Percentiles rank a stretch among this genome's conserved stretches.
These are phyloP conservation scores for Hamigera avellanea DNA, from an alignment of 495 filamentous ascomycete species.

Conservation along the genomic window DNA sequence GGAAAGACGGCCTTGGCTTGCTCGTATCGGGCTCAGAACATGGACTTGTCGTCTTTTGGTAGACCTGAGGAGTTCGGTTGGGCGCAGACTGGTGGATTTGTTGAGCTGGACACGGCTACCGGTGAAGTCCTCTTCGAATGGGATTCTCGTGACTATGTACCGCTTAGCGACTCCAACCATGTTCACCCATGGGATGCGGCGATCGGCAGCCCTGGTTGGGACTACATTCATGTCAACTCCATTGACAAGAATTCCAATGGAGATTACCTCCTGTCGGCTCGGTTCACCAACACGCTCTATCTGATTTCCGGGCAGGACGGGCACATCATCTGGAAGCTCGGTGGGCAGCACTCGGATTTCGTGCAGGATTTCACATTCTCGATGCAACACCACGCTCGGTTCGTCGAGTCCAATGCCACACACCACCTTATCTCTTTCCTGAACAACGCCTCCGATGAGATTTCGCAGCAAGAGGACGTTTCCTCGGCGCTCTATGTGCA, in stretches of 20 bases:
- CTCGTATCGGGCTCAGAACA: slow-evolving; percentile 30
- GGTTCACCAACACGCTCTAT: slow-evolving; percentile 44
- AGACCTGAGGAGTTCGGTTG: slow-evolving; percentile 17
- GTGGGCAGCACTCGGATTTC: slow-evolving; percentile 31
- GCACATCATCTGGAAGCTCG: slow-evolving; percentile 45
- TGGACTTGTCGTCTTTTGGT: slow-evolving; percentile 25
- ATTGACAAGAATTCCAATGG: slow-evolving; percentile 43
- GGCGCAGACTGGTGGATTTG: slow-evolving; percentile 23
- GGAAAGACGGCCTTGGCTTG: slow-evolving; percentile 27
- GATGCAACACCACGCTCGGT: slow-evolving; percentile 49
- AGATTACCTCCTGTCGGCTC: slow-evolving; percentile 46
- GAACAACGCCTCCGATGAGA: slow-evolving; percentile 40
- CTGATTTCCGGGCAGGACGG: slow-evolving; percentile 43
- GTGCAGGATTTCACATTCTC: slow-evolving; percentile 41
- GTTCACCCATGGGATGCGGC: slow-evolving; percentile 4
- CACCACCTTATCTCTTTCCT: slow-evolving; percentile 35
- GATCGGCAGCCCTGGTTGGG: slow-evolving; percentile 27
- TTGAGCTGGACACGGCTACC: slow-evolving; percentile 30
- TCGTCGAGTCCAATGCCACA: slow-evolving; percentile 30
- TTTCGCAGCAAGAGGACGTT: slow-evolving; percentile 24
- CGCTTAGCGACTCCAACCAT: slow-evolving; percentile 17
- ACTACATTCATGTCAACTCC: slow-evolving; percentile 53
- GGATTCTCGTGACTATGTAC: slow-evolving; percentile 27
- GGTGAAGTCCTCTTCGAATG: slow-evolving; percentile 32
- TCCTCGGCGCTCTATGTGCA: slow-evolving; percentile 42